phyloP scores from a whole-genome alignment of 1,284 basidiomycete species.

The Ustilago trichophora region DNA sequence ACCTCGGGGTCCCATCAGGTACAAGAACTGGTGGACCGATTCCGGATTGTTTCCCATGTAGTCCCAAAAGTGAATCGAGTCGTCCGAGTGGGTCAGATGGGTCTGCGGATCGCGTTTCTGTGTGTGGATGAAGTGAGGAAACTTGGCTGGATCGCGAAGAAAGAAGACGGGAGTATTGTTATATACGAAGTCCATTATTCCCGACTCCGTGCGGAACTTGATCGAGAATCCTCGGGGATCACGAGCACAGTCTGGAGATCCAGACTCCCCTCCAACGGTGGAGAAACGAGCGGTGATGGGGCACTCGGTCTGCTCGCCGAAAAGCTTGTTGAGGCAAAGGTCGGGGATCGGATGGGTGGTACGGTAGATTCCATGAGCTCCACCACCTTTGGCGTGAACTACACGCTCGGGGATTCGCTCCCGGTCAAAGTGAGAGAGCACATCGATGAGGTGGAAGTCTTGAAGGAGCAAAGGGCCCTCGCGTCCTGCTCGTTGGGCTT shows the following conservation, averaged over 20 bases:
- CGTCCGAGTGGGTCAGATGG: constrained; percentile 39
- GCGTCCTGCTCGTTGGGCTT: constrained; percentile 76
- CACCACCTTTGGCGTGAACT: constrained; percentile 58
- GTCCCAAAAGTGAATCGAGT: constrained; percentile 49
- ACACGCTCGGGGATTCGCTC: constrained; percentile 65
- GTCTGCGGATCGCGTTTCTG: constrained; percentile 53
- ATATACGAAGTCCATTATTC: constrained; percentile 47
- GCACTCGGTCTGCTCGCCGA: constrained; percentile 31
- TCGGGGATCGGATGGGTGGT: constrained; percentile 53
- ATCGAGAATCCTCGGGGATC: constrained; percentile 55
- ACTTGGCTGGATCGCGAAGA: constrained; percentile 50
- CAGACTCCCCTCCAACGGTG: constrained; percentile 53
- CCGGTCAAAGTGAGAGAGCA: constrained; percentile 55
- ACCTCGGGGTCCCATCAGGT: constrained; percentile 49
- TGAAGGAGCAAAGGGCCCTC: constrained; percentile 86
- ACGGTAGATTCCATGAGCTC: constrained; percentile 54
- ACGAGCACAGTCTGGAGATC: constrained; percentile 45
- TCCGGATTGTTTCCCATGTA: constrained; percentile 49
- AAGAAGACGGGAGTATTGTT: constrained; percentile 62
- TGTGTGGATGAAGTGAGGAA: constrained; percentile 57
- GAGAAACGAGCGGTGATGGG: constrained; percentile 52
- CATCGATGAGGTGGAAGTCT: constrained; percentile 58
- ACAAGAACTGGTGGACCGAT: constrained; percentile 48
- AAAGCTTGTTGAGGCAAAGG: constrained; percentile 40
- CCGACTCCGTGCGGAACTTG: constrained; percentile 51